Percentiles rank a stretch among this genome's conserved stretches.
Evolutionary conservation across 2,329 filamentous ascomycete genomes (phyloP).

Genomic region (Aspergillus neoniger): DNA sequence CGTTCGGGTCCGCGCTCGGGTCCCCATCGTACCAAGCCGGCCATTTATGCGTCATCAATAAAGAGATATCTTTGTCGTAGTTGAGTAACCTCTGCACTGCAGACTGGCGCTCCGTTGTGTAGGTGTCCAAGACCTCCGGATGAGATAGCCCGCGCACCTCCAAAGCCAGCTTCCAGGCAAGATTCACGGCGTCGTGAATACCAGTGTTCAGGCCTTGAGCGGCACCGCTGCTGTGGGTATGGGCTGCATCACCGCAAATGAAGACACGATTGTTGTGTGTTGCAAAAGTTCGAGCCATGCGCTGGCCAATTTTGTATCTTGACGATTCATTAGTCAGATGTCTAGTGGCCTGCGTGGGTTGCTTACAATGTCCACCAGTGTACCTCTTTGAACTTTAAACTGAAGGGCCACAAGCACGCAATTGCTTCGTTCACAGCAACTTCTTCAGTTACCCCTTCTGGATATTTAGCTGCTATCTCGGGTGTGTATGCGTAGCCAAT

Average conservation of each 20-base stretch:
- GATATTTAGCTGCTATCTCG: constrained; percentile 11
- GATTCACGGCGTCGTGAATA: constrained; percentile 14
- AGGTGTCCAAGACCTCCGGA: constrained; percentile 2
- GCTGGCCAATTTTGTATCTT: constrained; percentile 13
- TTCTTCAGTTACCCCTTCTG: background rate
- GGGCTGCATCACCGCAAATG: constrained; percentile 10
- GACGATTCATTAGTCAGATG: too few species aligned
- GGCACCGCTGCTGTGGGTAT: constrained; percentile 12
- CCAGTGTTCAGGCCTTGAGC: constrained; percentile 16
- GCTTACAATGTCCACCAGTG: constrained; percentile 15
- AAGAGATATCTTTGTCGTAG: constrained; percentile 9
- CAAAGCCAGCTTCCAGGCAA: constrained; percentile 12
- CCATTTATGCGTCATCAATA: constrained; percentile 11
- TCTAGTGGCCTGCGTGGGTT: too few species aligned
- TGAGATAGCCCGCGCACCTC: background rate
- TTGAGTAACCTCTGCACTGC: constrained; percentile 7
- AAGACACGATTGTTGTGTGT: background rate
- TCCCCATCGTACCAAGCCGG: constrained; percentile 12
- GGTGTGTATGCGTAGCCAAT: constrained; percentile 12
- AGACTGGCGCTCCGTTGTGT: constrained; percentile 2
- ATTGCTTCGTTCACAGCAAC: constrained; percentile 7
- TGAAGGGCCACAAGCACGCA: constrained; percentile 7
- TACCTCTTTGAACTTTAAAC: constrained; percentile 2
- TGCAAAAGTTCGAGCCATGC: constrained; percentile 3
- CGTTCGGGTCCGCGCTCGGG: constrained; percentile 7